phyloP scores from a whole-genome alignment of 345 rosid genomes.

The Syzygium jambos region DNA sequence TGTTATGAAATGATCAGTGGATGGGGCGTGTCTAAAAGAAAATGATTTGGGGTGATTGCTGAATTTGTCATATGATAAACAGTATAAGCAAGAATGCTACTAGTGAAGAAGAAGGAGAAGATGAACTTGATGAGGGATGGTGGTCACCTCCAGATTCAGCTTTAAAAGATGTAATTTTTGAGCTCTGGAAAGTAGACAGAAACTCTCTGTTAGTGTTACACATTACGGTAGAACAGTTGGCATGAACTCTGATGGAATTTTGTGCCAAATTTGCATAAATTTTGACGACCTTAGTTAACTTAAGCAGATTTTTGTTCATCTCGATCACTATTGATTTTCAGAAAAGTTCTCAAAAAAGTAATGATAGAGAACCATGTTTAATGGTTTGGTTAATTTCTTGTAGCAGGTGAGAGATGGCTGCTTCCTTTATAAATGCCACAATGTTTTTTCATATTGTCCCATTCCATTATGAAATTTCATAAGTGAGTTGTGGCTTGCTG shows the following conservation, averaged over 20 bases:
- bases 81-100: background rate
- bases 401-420: background rate
- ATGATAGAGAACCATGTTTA: background rate
- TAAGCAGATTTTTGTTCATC: background rate
- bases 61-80: background rate
- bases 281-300: background rate
- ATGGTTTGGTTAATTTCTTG: background rate
- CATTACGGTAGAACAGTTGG: background rate
- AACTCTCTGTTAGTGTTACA: background rate
- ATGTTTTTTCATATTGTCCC: background rate
- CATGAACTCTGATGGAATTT: background rate
- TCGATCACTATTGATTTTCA: background rate
- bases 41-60: background rate
- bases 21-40: background rate
- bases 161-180: background rate
- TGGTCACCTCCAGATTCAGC: background rate
- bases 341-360: background rate
- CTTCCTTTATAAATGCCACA: background rate
- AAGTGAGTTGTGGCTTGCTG: background rate
- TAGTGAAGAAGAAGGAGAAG: background rate
- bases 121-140: background rate
- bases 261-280: background rate
- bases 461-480: background rate
- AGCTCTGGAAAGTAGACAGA: background rate
- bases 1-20: background rate